Conservation (phyloP, 2,329 filamentous ascomycete species). For the Pseudocercospora crystallina region DNA sequence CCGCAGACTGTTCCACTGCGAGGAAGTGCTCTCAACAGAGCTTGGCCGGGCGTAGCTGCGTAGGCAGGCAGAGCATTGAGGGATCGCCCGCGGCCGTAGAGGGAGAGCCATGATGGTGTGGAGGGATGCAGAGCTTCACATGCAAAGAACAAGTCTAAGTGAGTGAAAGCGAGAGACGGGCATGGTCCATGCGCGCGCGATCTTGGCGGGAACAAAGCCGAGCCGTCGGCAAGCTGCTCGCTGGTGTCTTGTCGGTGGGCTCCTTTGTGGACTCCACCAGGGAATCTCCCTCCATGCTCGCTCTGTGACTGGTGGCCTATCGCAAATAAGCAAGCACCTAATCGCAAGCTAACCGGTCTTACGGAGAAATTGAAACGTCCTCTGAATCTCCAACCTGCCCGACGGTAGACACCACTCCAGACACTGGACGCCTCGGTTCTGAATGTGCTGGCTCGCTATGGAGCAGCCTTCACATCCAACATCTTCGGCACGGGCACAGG, state of each 20-base stretch:
- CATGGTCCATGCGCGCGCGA: no score
- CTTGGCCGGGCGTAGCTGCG: constrained; percentile 26
- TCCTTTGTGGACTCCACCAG: no score
- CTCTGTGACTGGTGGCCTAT: no score
- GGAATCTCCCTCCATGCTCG: no score
- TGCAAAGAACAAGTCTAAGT: constrained; percentile 1
- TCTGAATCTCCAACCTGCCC: neutral
- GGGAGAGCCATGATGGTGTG: constrained; percentile 24
- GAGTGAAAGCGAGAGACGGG: neutral
- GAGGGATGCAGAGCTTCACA: neutral
- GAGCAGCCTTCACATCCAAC: constrained; percentile 17
- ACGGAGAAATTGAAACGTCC: neutral
- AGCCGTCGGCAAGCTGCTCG: no score
- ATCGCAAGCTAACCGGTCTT: no score
- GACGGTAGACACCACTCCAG: no score
- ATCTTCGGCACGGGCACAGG: constrained; percentile 2
- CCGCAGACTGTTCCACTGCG: constrained; percentile 12
- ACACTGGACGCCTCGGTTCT: constrained; percentile 17
- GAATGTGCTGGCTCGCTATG: constrained; percentile 21
- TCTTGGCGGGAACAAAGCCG: no score
- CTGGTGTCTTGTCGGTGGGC: no score
- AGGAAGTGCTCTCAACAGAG: constrained; percentile 11
- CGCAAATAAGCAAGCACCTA: no score
- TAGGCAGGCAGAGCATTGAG: constrained; percentile 33
- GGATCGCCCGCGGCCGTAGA: constrained; percentile 21